These are phyloP conservation scores for Debaryomycetaceae sp. DNA, from an alignment of 1,139 yeast genomes.

Conservation along the genomic window DNA sequence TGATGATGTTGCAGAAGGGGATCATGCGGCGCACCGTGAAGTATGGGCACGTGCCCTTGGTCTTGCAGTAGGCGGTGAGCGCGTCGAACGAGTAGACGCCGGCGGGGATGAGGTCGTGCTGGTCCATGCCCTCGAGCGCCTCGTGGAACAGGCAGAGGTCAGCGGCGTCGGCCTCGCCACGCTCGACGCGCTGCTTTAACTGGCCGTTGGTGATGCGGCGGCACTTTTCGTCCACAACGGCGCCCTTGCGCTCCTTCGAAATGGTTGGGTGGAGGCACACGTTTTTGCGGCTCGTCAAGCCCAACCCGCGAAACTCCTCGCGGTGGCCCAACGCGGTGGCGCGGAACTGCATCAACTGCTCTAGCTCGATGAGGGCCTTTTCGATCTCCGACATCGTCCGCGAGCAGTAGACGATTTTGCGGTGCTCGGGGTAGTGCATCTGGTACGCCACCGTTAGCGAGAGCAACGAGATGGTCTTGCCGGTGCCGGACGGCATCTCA, in stretches of 20 bases:
- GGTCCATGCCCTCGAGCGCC: conserved; percentile 78
- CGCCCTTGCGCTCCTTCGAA: conserved; percentile 86
- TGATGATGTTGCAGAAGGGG: conserved; percentile 87
- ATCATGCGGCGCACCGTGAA: conserved; percentile 98
- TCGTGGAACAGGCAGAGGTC: conserved; percentile 78
- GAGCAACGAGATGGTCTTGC: conserved; percentile 87
- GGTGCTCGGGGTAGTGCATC: conserved; percentile 89
- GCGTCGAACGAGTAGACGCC: conserved; percentile 95
- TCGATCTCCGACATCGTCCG: conserved; percentile 99
- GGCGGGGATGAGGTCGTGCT: conserved; percentile 80
- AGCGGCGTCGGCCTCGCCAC: conserved; percentile 42
- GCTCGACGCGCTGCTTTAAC: conserved; percentile 61
- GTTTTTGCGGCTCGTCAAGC: conserved; percentile 90
- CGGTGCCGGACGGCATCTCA: conserved; percentile 99
- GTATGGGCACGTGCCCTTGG: conserved; percentile 85
- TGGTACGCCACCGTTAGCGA: conserved; percentile 94
- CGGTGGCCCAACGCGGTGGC: conserved; percentile 74
- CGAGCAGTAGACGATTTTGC: conserved; percentile 93
- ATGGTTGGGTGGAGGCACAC: conserved; percentile 87
- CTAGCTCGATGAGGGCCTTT: conserved; percentile 92
- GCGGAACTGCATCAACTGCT: conserved; percentile 82
- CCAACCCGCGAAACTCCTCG: conserved; percentile 90
- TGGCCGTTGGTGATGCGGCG: conserved; percentile 92
- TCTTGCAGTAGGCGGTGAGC: conserved; percentile 69
- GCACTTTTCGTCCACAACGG: conserved; percentile 92